Percentiles rank a stretch among this genome's conserved stretches.
Evolutionary conservation across 2,329 filamentous ascomycete species (phyloP).

Genomic region (Dactylellina parvicollis): DNA sequence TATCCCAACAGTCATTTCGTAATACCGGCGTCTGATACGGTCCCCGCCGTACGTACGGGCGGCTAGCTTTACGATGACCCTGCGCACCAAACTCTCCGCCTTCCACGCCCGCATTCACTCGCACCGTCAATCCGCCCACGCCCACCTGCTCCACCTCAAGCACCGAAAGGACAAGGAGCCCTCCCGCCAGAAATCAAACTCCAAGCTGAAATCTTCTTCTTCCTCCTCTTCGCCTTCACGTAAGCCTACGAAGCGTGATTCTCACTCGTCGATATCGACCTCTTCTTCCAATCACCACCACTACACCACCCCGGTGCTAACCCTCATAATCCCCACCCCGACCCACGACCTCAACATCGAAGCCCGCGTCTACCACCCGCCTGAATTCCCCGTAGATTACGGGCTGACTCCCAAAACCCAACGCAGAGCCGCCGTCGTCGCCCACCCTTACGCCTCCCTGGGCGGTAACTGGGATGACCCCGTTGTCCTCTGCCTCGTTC

Average conservation of each 20-base stretch:
- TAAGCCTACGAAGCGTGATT: constrained; percentile 18
- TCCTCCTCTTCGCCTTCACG: constrained; percentile 14
- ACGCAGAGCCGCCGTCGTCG: constrained; percentile 72
- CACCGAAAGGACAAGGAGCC: constrained; percentile 25
- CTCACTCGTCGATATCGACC: constrained; percentile 57
- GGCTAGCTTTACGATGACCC: constrained; percentile 13
- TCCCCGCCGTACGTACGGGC: background rate
- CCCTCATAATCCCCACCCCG: constrained; percentile 76
- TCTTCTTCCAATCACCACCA: constrained; percentile 30
- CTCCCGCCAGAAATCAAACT: background rate
- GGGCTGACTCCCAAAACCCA: background rate
- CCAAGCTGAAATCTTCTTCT: too few relatives aligned
- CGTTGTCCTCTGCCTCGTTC: constrained; percentile 74
- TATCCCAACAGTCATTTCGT: background rate
- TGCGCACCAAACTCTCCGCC: constrained; percentile 37
- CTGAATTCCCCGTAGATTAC: constrained; percentile 60
- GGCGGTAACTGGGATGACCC: constrained; percentile 87
- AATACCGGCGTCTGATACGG: too few relatives aligned
- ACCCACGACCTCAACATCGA: constrained; percentile 82
- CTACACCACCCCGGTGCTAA: constrained; percentile 53
- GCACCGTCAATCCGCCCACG: constrained; percentile 28
- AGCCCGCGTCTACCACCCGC: constrained; percentile 83
- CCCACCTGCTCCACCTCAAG: constrained; percentile 9
- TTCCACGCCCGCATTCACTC: constrained; percentile 53
- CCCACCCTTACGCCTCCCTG: constrained; percentile 89